These are phyloP conservation scores for Nakazawaea peltata DNA, from an alignment of 805 yeast genomes.

Conservation along the genomic window DNA sequence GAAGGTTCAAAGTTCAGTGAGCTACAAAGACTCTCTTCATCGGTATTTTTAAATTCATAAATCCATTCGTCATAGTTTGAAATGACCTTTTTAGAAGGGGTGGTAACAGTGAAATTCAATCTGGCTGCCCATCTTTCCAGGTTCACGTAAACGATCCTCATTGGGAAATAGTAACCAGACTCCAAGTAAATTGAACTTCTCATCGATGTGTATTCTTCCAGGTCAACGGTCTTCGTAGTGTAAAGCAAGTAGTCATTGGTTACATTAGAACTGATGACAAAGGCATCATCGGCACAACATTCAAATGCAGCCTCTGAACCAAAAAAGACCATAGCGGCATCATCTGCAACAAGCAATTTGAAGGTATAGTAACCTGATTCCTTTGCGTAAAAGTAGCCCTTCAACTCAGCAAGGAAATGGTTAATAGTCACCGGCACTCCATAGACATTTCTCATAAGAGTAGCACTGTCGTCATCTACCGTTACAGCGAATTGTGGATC, in stretches of 20 bases:
- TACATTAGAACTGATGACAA: conserved; percentile 2
- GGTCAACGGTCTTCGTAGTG: neutral
- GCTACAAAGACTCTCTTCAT: neutral
- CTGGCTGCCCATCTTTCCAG: conserved; percentile 12
- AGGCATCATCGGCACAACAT: conserved; percentile 21
- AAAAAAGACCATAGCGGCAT: conserved; percentile 22
- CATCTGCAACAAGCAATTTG: conserved; percentile 19
- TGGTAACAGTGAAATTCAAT: conserved; percentile 13
- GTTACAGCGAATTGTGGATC: neutral
- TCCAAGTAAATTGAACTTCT: neutral
- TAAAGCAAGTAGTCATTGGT: neutral
- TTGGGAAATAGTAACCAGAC: conserved; percentile 20
- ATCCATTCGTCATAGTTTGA: conserved; percentile 8
- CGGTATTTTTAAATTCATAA: neutral
- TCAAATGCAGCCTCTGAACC: conserved; percentile 23
- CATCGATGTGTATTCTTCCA: conserved; percentile 1
- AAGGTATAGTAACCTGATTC: conserved; percentile 22
- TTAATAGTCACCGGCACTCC: neutral
- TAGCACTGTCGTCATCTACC: too few relatives aligned
- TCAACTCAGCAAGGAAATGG: conserved; percentile 13
- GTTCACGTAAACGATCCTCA: conserved; percentile 18
- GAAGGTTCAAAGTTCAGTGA: neutral
- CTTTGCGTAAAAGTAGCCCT: conserved; percentile 19
- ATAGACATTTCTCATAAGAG: neutral
- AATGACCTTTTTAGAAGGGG: conserved; percentile 17